Base-by-base conservation (phyloP, 306 rosid genomes). In the Dalbergia cochinchinensis region DNA sequence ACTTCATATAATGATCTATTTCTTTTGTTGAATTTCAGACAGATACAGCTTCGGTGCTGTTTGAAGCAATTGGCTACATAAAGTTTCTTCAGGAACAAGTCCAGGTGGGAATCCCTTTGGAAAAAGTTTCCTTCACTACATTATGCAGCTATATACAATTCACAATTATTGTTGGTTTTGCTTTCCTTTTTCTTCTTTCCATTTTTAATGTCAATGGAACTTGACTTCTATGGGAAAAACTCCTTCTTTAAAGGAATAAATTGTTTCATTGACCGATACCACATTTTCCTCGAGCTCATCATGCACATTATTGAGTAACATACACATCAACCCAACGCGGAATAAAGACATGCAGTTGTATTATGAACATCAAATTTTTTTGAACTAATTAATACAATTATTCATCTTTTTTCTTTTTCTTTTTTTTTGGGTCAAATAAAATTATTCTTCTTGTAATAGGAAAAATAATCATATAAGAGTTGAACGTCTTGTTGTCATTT, bases 51-150 rank as follows among this genome's bases (percentile, higher is more conserved):
- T 95, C 99, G 7, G 99, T 95, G 70, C 92, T 95, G 45, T 89
- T 82, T 48, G 99, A 95, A 89, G 94, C 97, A 70, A 91, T 92
- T 80, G 94, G 91, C 13, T 92, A 90, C 86, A 92, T 95, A 68
- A 95, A 91, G 88, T 95, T 90, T 71, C 89, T 92, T 13, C 92
- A 95, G 72, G 99, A 92, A 48, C 98, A 95, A 95, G 90, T 92
- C 71, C 94, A 92, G 90, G 97, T 90, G 79, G 42, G 69, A 50
- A 48, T 12, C 81, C 73, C 41, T 72, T 50, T 66, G 15, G 18
- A 77, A 13, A 72, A 85, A 75, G 64, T 53, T 67, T 54, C 44
- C 35, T 26, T 61, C 64, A 20, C 45, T 76, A 53, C 80, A 85
- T 55, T 37, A 74, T 76, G 62, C 26, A 20, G 11, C 54, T 71